Evolutionary conservation across 2,329 filamentous ascomycete species (phyloP).

Genomic region (Venturia pyrina): DNA sequence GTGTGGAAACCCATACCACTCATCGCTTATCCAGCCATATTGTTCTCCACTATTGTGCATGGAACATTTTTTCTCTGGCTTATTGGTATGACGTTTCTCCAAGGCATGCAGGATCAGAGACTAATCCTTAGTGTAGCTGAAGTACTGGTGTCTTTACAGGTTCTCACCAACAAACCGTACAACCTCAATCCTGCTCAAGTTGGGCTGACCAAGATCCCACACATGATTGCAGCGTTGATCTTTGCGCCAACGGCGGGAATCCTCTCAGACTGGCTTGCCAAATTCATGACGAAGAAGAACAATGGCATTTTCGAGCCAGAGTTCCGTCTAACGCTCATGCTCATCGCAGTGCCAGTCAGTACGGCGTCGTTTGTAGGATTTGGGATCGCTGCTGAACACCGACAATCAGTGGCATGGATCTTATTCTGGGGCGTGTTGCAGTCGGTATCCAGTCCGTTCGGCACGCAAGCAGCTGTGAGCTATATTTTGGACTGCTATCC

Average conservation of each 20-base stretch:
- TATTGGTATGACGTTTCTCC: conserved; percentile 24
- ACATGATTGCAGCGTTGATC: conserved; percentile 77
- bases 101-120: conserved; percentile 14
- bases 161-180: conserved; percentile 58
- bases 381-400: conserved; percentile 25
- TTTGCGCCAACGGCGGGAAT: conserved; percentile 84
- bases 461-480: conserved; percentile 27
- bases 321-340: conserved; percentile 79
- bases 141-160: conserved; percentile 58
- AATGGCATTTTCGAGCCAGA: conserved; percentile 91
- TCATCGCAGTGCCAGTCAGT: conserved; percentile 49
- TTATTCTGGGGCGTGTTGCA: conserved; percentile 29
- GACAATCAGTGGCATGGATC: conserved; percentile 20
- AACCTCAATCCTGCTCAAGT: conserved; percentile 72
- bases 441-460: conserved; percentile 28
- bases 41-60: conserved; percentile 9
- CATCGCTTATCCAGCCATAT: conserved; percentile 3
- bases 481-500: conserved; percentile 34
- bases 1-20: conserved; percentile 19
- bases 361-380: conserved; percentile 32
- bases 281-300: conserved; percentile 70
- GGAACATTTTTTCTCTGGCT: conserved; percentile 28
- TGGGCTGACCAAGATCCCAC: conserved; percentile 79
- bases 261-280: conserved; percentile 75
- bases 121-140: background rate